Evolutionary conservation across 495 filamentous ascomycete genomes (phyloP), one percentile per base, ranked within the genome.

Genomic region (Aspergillus sparsus): DNA sequence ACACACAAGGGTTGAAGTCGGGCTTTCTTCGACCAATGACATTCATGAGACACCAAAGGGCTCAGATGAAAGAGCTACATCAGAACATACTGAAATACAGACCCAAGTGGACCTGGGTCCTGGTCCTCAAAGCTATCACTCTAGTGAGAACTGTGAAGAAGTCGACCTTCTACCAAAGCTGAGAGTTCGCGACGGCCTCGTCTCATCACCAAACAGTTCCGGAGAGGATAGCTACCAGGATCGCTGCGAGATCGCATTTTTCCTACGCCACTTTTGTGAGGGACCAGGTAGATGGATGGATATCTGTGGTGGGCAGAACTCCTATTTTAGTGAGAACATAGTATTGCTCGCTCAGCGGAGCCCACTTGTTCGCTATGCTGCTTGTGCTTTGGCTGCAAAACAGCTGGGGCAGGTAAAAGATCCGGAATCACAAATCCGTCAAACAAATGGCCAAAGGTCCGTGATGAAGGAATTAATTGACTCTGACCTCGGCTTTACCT

Each of bases 331-430:
- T 37, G 44, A 57, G 36, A 36, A 68, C 11, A 36, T 60, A 6
- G 51, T 68, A 4, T 15, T 27, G 2, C 52, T 68, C 5, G 46
- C 66, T 15, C 49, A 53, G 11, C 31, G 47, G 21, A 63, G 55
- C 39, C 55, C 62, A 0, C 52, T 68, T 2, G 16, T 68, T 6
- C 57, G 66, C 4, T 66, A 68, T 47, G 58, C 66, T 33, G 66
- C 66, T 5, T 65, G 63, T 50, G 66, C 66, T 0, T 37, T 68
- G 0, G 66, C 63, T 2, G 63, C 66, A 7, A 68, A 68, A 34
- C 66, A 68, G 45, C 51, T 68, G 11, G 66, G 66, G 2, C 60
- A 68, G 11, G 62, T 61, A 45, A 62, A 61, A 42, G 35, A 60
- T 12, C 56, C 58, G 10, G 44, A 54, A n/a, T 35, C 21, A 1